Evolutionary conservation across 805 yeast species (phyloP).

Genomic region (Kazachstania bromeliacearum): DNA sequence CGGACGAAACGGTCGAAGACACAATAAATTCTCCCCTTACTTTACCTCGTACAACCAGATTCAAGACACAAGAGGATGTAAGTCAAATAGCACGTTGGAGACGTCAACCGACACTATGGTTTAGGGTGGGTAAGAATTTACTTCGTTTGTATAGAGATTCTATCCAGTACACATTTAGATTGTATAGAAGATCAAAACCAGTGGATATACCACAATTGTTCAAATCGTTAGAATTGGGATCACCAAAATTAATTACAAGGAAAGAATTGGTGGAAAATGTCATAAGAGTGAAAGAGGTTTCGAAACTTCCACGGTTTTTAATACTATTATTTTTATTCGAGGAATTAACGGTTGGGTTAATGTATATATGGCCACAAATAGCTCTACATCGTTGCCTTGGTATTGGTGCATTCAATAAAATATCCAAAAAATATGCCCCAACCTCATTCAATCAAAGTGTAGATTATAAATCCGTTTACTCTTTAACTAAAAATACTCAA

Average conservation of each 20-base stretch:
- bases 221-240: slow-evolving; percentile 1
- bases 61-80: slow-evolving; percentile 22
- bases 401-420: slow-evolving; percentile 32
- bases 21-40: slow-evolving; percentile 25
- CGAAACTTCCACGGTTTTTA: slow-evolving; percentile 46
- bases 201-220: slow-evolving; percentile 13
- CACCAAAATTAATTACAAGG: slow-evolving; percentile 30
- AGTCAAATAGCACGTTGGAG: slow-evolving; percentile 20
- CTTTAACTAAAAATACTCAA: slow-evolving; percentile 34
- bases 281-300: slow-evolving; percentile 36
- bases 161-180: slow-evolving; percentile 34
- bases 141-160: slow-evolving; percentile 51
- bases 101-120: slow-evolving; percentile 29
- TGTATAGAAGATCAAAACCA: slow-evolving; percentile 21
- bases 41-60: slow-evolving; percentile 25
- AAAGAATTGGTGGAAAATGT: slow-evolving; percentile 35
- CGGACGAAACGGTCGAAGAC: neutral
- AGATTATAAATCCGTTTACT: slow-evolving; percentile 37
- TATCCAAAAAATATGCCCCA: slow-evolving; percentile 9
- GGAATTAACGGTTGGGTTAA: slow-evolving; percentile 45
- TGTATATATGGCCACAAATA: slow-evolving; percentile 44
- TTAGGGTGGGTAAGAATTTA: slow-evolving; percentile 37
- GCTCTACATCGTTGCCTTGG: slow-evolving; percentile 52
- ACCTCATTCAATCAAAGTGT: neutral
- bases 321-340: slow-evolving; percentile 39